These are phyloP conservation scores for Beauveria scarabaeidicola DNA, from an alignment of 2,329 filamentous ascomycete species.

Conservation along the genomic window DNA sequence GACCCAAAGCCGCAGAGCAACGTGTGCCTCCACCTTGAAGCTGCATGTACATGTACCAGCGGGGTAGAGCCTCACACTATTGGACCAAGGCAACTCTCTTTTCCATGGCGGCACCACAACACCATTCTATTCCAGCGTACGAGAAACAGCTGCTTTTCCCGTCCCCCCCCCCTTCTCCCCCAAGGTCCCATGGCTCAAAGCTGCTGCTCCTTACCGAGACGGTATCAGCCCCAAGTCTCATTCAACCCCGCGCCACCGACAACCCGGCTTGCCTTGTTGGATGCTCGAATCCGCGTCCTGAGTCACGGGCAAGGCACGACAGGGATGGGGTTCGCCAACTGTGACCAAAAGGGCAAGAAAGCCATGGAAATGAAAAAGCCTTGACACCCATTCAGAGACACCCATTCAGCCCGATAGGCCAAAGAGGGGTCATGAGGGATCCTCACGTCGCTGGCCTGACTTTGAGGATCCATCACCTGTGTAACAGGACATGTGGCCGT, in stretches of 20 bases:
- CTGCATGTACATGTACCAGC: slow-evolving; percentile 6
- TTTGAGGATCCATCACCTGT: background rate
- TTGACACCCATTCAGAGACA: background rate
- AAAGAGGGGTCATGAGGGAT: background rate
- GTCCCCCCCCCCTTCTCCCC: background rate
- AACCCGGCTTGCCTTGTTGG: background rate
- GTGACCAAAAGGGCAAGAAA: background rate
- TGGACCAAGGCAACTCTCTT: background rate
- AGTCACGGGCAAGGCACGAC: too few relatives aligned
- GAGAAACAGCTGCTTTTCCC: background rate
- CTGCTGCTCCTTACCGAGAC: background rate
- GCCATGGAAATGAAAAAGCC: background rate
- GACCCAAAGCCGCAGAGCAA: background rate
- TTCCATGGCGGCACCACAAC: background rate
- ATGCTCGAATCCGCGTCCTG: background rate
- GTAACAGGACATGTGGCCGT: background rate
- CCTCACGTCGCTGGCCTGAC: background rate
- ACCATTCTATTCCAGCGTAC: background rate
- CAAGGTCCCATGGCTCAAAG: background rate
- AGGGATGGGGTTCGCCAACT: background rate
- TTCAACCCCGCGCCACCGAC: slow-evolving; percentile 1
- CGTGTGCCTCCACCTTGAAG: slow-evolving; percentile 5
- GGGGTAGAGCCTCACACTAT: slow-evolving; percentile 6
- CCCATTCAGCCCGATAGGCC: background rate
- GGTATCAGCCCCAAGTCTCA: background rate